These are phyloP conservation scores for Nicotiana tomentosiformis DNA, from an alignment of 257 asterid species.

Conservation along the genomic window DNA sequence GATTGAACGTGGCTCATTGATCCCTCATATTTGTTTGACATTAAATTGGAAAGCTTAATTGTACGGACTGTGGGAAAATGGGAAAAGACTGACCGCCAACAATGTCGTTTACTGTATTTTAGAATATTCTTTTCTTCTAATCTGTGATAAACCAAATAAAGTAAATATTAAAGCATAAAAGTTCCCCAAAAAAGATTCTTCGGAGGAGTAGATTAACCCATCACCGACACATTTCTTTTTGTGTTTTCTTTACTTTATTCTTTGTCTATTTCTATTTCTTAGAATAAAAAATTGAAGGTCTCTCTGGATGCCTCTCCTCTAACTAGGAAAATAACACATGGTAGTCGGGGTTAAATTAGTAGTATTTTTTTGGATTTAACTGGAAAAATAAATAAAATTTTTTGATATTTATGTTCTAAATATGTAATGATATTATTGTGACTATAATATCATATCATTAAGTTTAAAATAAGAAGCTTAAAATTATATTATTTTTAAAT, in stretches of 20 bases:
- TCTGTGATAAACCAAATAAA: not conserved
- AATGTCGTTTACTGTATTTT: not conserved
- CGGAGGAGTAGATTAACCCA: not conserved
- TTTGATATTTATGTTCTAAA: no score
- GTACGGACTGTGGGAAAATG: not conserved
- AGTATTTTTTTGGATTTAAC: no score
- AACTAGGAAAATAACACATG: not conserved
- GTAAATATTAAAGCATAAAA: not conserved
- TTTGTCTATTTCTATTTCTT: conserved; percentile 5
- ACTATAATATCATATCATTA: no score
- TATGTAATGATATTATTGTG: no score
- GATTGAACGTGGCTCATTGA: not conserved
- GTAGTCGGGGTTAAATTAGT: not conserved
- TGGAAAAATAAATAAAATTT: no score
- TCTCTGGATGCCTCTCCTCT: not conserved
- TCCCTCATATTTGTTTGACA: not conserved
- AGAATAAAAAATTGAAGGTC: not conserved
- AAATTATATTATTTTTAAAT: no score
- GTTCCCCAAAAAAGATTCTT: not conserved
- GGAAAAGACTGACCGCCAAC: not conserved
- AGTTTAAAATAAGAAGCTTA: no score
- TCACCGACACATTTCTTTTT: conserved; percentile 27
- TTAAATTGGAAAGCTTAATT: not conserved
- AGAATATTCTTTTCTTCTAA: not conserved
- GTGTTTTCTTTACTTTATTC: conserved; percentile 12